These are phyloP conservation scores for Sclerotinia glacialis DNA, from an alignment of 2,329 filamentous ascomycete genomes.

Conservation along the genomic window DNA sequence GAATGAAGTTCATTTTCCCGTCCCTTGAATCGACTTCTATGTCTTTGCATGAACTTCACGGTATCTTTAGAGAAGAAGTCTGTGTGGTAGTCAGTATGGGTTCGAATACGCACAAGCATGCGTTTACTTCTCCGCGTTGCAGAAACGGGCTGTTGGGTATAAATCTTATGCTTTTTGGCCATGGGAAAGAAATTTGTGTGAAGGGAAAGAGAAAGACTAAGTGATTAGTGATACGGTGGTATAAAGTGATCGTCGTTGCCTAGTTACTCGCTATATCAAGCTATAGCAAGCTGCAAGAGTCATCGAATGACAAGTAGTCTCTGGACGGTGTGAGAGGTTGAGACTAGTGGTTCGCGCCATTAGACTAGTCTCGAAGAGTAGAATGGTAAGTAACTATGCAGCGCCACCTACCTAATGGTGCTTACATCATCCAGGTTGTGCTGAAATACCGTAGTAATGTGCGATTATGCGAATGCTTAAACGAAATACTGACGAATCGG, in stretches of 20 bases:
- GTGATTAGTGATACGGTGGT: background rate
- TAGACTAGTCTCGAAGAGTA: too few species aligned
- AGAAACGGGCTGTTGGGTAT: background rate
- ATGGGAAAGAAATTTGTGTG: background rate
- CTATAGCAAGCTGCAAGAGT: background rate
- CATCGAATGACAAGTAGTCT: background rate
- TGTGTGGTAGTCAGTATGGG: conserved; percentile 1
- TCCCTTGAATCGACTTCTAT: background rate
- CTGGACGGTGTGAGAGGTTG: conserved; percentile 1
- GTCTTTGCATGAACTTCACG: conserved; percentile 3
- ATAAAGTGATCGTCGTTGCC: background rate
- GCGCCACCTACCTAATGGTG: background rate
- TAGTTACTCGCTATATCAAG: background rate
- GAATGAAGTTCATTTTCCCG: background rate
- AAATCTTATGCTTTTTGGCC: too few species aligned
- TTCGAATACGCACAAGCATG: conserved; percentile 1
- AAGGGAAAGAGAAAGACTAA: background rate
- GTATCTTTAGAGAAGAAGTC: background rate
- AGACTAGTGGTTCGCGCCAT: background rate
- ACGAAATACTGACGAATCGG: background rate
- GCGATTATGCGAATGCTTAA: background rate
- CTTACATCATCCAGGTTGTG: background rate
- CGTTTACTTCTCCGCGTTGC: conserved; percentile 3
- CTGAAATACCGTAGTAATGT: background rate
- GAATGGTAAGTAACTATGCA: too few species aligned